Conservation (phyloP, 306 rosid genomes). For the Pyrus betulifolia region DNA sequence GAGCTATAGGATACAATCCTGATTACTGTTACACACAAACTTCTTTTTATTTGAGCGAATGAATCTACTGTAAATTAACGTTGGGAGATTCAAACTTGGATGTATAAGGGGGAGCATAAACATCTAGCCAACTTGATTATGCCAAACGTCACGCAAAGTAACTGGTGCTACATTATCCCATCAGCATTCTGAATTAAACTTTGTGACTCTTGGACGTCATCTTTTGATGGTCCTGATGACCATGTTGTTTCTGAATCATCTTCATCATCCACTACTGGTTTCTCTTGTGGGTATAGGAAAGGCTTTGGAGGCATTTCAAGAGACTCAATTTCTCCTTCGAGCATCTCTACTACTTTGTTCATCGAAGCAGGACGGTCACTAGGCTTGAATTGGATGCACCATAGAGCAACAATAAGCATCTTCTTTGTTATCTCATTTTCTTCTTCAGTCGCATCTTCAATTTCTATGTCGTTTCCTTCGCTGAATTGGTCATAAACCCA, state of each 20-base stretch:
- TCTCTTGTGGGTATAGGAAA: background rate
- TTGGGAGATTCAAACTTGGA: too few relatives aligned
- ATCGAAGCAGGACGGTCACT: background rate
- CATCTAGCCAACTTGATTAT: too few relatives aligned
- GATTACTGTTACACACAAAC: too few relatives aligned
- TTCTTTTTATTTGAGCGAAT: too few relatives aligned
- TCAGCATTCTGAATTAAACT: background rate
- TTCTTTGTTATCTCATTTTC: background rate
- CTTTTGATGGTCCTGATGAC: background rate
- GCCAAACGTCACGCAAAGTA: too few relatives aligned
- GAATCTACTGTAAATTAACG: too few relatives aligned
- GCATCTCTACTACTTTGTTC: background rate
- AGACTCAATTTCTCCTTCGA: background rate
- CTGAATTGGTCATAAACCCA: background rate
- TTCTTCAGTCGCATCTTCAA: background rate
- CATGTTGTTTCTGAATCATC: background rate
- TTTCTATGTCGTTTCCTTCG: background rate
- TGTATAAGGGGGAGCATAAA: too few relatives aligned
- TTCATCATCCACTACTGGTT: background rate
- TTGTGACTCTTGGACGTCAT: background rate
- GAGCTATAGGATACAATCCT: too few relatives aligned
- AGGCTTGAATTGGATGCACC: slow-evolving; percentile 7
- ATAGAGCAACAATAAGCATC: background rate
- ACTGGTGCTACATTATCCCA: background rate
- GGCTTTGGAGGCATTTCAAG: slow-evolving; percentile 6